Base-by-base conservation (phyloP, 768 basidiomycete genomes). In the Leccinum sublutescens region DNA sequence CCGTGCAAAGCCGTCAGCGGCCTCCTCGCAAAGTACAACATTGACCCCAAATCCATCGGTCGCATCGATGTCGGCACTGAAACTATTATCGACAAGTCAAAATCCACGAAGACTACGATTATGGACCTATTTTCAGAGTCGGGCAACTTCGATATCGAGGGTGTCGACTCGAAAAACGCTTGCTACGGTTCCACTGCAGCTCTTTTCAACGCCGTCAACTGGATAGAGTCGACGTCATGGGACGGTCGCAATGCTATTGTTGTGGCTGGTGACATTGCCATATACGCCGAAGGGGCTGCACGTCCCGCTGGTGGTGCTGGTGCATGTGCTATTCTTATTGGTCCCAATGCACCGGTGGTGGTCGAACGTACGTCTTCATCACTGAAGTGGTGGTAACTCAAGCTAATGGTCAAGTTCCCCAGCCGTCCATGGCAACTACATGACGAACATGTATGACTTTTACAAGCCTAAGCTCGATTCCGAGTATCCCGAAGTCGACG, bases 181-280 rank as follows among this genome's bases (percentile, higher is more conserved):
- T 99, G 97, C 80, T 99, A 99, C 69, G 97, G 97, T 29, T 95
- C 93, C 36, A 99, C 97, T 23, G 97, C 97, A 49, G 97, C 97
- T 4, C 86, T 99, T 57, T 99, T 98, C 87, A 99, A 99, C 77
- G 91, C 93, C 51, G 80, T 96, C 71, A 99, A 99, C 83, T 99
- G 97, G 97, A 80, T 98, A 60, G 96, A 99, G 74, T 91, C 89
- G 36, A 86, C 86, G 52, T 93, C 90, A 5, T 99, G 96, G 97
- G 96, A 99, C 67, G 96, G 96, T 52, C 86, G 96, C 55, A 94
- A 96, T 72, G 96, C 97, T 11, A 95, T 99, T 62, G 95, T 98
- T 61, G 94, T 98, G 52, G 87, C 86, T 34, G 97, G 95, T 61
- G 97, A 99, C 71, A 98, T 99, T 70, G 97, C 97, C 48, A 89